Evolutionary conservation across 768 basidiomycete species (phyloP).

Genomic region (Tulasnella sp.): DNA sequence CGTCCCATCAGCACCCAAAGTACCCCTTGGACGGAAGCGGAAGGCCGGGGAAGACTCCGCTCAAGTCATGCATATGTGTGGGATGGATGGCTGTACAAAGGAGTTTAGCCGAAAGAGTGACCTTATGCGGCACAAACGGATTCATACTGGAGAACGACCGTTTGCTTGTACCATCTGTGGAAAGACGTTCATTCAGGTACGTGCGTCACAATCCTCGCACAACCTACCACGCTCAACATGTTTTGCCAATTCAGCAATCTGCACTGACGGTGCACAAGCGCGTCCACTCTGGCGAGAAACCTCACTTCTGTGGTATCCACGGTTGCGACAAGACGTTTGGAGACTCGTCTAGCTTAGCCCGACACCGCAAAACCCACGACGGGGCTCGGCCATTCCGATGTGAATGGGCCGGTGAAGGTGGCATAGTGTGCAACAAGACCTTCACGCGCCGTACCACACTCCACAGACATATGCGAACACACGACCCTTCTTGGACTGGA

Average conservation of each 20-base stretch:
- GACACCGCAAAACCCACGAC: conserved; percentile 81
- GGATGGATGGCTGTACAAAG: conserved; percentile 55
- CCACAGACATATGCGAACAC: conserved; percentile 77
- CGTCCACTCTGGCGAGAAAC: conserved; percentile 88
- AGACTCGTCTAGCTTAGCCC: conserved; percentile 82
- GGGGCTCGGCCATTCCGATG: conserved; percentile 74
- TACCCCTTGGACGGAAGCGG: background rate
- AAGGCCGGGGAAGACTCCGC: background rate
- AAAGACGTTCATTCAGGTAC: conserved; percentile 85
- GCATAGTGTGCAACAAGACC: conserved; percentile 54
- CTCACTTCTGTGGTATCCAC: conserved; percentile 81
- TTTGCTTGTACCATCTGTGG: conserved; percentile 63
- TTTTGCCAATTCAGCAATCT: conserved; percentile 46
- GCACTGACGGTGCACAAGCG: conserved; percentile 80
- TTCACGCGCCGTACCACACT: conserved; percentile 78
- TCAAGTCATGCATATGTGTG: conserved; percentile 1
- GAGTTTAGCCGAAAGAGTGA: conserved; percentile 75
- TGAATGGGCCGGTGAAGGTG: conserved; percentile 29
- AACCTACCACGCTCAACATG: background rate
- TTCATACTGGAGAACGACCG: conserved; percentile 83
- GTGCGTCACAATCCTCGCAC: conserved; percentile 8
- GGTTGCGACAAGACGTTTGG: conserved; percentile 80
- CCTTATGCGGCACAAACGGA: conserved; percentile 71
- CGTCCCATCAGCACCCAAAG: background rate
- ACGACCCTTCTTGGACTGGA: conserved; percentile 61